Evolutionary conservation across 495 filamentous ascomycete genomes (phyloP), one percentile per base, ranked within the genome.

Genomic region (Filosporella fistucella): DNA sequence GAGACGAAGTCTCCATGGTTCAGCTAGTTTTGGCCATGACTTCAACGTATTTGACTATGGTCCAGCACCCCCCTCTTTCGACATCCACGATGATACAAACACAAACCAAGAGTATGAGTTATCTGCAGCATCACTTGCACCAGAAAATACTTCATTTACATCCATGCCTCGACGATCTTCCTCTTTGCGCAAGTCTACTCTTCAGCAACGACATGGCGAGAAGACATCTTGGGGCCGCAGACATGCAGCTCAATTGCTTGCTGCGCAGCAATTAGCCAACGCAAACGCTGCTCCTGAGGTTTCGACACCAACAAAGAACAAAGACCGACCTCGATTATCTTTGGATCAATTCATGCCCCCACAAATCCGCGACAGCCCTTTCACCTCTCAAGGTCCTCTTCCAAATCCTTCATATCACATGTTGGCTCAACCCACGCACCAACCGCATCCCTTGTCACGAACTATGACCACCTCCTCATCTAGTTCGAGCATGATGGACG

Each of bases 381-480:
- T 91, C 57, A 70, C 69, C 14, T 60, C 67, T 18, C 54, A 57
- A 24, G 63, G 63, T 1, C 66, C 69, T 41, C 66, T 84, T 14
- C 74, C 77, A 2, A 81, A 69, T 50, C 67, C 78, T 11, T 75
- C 83, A 28, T 57, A 67, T 34, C 78, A 86, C 63, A 68, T 57
- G 37, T 51, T 68, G 52, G 67, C 63, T 24, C 59, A 61, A 17
- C 40, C 63, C 18, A 29, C 66, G 2, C 68, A 70, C 34, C 77
- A 85, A 51, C 86, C 86, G 25, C 91, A 96, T 63, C 90, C 91
- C 16, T 74, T 96, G 13, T 94, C 91, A 17, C 80, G 88, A 25
- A 84, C 85, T 0, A 76, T 95, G 32, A 90, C 86, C 1, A 85
- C 86, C 22, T 93, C 89, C 1, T 91, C 88, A 4, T 93, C 89